Evolutionary conservation across 192 early-diverging fungal species (phyloP).

Genomic region (Coemansia sp.): DNA sequence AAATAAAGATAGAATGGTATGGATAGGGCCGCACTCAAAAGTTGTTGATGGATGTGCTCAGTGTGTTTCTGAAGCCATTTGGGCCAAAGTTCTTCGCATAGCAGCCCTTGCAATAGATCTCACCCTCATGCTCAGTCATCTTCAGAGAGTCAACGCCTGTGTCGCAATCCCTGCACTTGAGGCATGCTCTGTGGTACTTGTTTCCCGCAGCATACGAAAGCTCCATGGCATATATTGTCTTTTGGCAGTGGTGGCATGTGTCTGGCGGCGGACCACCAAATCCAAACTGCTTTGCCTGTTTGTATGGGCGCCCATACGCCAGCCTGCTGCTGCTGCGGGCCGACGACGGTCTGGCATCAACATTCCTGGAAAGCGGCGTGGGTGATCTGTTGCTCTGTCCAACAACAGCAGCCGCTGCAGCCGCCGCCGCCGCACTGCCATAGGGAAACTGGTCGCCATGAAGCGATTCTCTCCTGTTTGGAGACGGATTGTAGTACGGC

Average conservation of each 20-base stretch:
- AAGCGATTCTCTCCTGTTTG: slow-evolving; percentile 5
- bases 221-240: slow-evolving; percentile 51
- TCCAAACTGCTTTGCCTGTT: slow-evolving; percentile 23
- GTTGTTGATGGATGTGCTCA: slow-evolving; percentile 37
- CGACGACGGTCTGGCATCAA: slow-evolving; percentile 22
- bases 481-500: neutral
- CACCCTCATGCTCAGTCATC: slow-evolving; percentile 50
- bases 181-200: slow-evolving; percentile 55
- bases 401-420: slow-evolving; percentile 38
- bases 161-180: slow-evolving; percentile 49
- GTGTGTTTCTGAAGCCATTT: slow-evolving; percentile 39
- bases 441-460: slow-evolving; percentile 13
- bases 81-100: slow-evolving; percentile 53
- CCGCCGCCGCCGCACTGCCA: slow-evolving; percentile 40
- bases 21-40: slow-evolving; percentile 6
- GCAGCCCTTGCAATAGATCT: slow-evolving; percentile 55
- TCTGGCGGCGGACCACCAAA: slow-evolving; percentile 31
- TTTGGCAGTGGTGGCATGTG: slow-evolving; percentile 48
- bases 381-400: slow-evolving; percentile 19
- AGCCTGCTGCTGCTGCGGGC: slow-evolving; percentile 27
- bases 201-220: slow-evolving; percentile 44
- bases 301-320: slow-evolving; percentile 38
- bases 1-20: neutral
- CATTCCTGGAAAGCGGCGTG: slow-evolving; percentile 5
- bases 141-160: slow-evolving; percentile 37